phyloP scores from a whole-genome alignment of 345 rosid genomes.

The Physaria fendleri region DNA sequence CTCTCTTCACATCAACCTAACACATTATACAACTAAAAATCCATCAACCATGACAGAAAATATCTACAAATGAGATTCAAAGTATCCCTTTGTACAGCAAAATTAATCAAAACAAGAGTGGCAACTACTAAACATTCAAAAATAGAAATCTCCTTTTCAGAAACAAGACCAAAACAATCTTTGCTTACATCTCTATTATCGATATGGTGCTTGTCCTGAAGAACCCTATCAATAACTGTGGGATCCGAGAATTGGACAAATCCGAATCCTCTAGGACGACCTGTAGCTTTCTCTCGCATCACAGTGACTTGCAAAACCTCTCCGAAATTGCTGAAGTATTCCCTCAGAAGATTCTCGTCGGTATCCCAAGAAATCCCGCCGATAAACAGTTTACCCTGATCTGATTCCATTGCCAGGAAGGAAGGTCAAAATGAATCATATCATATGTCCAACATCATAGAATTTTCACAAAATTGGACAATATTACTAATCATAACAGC shows the following conservation, averaged over 20 bases:
- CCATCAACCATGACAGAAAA: not conserved
- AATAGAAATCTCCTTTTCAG: not conserved
- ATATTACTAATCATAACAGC: no score
- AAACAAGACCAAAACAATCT: no score
- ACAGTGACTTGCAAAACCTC: constrained; percentile 62
- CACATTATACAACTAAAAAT: not conserved
- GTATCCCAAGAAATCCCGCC: constrained; percentile 99
- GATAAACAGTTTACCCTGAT: constrained; percentile 84
- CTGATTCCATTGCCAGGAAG: constrained; percentile 56
- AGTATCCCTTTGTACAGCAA: not conserved
- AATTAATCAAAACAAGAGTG: not conserved
- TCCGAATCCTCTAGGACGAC: constrained; percentile 79
- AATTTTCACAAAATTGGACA: no score
- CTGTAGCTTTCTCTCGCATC: constrained; percentile 68
- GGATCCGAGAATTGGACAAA: constrained; percentile 80
- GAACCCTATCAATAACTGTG: constrained; percentile 50
- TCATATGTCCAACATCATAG: no score
- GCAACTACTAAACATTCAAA: not conserved
- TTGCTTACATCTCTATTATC: no score
- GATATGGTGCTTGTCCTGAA: no score
- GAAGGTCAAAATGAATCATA: no score
- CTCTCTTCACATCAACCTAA: constrained; percentile 96
- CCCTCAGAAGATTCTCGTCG: constrained; percentile 55
- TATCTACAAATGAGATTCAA: not conserved
- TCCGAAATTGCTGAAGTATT: constrained; percentile 61